Percentiles rank a stretch among this genome's conserved stretches.
Conservation (phyloP, 2,329 filamentous ascomycete genomes). For the Apiospora kogelbergensis region DNA sequence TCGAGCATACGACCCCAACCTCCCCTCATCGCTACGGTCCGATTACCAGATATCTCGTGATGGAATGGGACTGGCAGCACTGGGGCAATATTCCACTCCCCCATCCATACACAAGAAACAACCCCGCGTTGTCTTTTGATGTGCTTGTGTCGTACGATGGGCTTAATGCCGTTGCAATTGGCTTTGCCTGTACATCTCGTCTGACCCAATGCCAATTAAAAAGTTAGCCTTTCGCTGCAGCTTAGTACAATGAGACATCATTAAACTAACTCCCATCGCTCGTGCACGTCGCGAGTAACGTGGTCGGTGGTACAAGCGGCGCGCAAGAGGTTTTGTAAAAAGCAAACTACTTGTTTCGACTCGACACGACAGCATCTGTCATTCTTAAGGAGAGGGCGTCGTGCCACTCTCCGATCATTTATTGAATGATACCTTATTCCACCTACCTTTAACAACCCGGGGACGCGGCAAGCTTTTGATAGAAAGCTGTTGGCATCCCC, state of each 20-base stretch:
- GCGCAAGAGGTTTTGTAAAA: neutral
- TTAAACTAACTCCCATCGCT: neutral
- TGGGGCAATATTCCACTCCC: neutral
- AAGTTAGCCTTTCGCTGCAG: neutral
- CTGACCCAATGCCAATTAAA: neutral
- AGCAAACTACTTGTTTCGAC: neutral
- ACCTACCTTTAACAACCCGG: neutral
- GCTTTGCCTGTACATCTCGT: too few relatives aligned
- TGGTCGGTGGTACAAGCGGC: too few relatives aligned
- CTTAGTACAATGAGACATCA: neutral
- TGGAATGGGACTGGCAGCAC: neutral
- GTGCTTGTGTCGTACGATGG: neutral
- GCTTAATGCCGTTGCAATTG: neutral
- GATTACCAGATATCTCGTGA: neutral
- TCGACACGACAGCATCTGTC: neutral
- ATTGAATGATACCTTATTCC: neutral
- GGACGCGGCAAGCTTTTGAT: neutral
- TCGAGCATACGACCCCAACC: neutral
- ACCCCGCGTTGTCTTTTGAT: neutral
- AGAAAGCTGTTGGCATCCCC: neutral
- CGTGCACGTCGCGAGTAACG: neutral
- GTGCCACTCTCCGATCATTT: neutral
- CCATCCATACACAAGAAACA: neutral
- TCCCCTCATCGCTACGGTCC: neutral
- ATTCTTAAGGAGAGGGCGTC: neutral